These are phyloP conservation scores for Tricholoma matsutake DNA, from an alignment of 768 basidiomycete species.

Conservation along the genomic window DNA sequence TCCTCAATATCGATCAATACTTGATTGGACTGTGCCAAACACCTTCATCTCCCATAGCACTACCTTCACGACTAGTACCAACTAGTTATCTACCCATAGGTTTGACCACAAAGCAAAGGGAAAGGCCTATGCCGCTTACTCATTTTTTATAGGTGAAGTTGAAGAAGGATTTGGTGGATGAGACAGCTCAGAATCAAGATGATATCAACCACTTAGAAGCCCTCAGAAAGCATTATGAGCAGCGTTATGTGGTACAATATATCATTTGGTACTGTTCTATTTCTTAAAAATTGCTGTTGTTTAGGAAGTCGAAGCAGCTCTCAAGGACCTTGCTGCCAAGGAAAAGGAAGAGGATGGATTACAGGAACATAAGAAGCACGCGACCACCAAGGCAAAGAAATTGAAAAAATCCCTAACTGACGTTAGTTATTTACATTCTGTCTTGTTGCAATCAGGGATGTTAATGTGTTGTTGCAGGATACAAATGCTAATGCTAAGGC, in stretches of 20 bases:
- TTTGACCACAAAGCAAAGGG: too few relatives aligned
- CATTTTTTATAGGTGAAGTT: constrained; percentile 56
- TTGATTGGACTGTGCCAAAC: too few relatives aligned
- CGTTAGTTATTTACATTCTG: constrained; percentile 37
- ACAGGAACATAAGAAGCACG: constrained; percentile 84
- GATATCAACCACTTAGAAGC: constrained; percentile 72
- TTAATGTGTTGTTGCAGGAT: constrained; percentile 39
- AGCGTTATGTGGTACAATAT: constrained; percentile 67
- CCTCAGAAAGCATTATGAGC: constrained; percentile 64
- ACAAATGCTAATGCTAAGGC: constrained; percentile 61
- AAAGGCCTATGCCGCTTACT: too few relatives aligned
- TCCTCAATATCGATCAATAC: too few relatives aligned
- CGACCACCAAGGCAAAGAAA: constrained; percentile 79
- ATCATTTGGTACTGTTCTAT: not conserved
- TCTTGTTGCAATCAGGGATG: not conserved
- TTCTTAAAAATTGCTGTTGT: too few relatives aligned
- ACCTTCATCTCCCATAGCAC: too few relatives aligned
- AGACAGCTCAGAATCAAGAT: constrained; percentile 74
- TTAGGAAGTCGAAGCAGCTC: constrained; percentile 60
- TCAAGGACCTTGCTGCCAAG: constrained; percentile 74
- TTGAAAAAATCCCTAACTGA: constrained; percentile 82
- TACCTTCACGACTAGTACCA: too few relatives aligned
- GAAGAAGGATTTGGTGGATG: constrained; percentile 58
- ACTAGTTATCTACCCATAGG: too few relatives aligned
- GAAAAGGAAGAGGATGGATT: constrained; percentile 81